Conservation (phyloP, 1,284 basidiomycete genomes). For the Sphagnurus paluster region DNA sequence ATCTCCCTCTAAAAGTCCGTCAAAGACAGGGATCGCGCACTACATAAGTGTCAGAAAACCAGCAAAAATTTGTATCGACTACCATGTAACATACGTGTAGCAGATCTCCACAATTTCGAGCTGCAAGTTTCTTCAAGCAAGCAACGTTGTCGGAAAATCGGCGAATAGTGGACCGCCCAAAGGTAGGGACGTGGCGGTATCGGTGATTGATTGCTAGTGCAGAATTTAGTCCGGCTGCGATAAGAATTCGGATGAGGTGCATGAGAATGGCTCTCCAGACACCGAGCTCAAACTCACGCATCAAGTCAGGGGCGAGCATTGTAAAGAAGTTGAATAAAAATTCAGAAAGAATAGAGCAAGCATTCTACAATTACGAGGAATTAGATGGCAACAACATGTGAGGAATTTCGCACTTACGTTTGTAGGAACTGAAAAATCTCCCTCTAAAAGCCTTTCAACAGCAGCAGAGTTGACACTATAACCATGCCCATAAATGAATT, state of each 20-base stretch:
- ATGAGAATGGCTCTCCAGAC: slow-evolving; percentile 24
- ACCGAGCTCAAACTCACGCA: slow-evolving; percentile 27
- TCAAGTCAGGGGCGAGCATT: slow-evolving; percentile 23
- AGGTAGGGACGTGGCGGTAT: slow-evolving; percentile 27
- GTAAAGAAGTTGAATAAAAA: slow-evolving; percentile 16
- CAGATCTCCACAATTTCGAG: slow-evolving; percentile 32
- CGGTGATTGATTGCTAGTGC: slow-evolving; percentile 10
- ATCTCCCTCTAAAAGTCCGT: too few species aligned
- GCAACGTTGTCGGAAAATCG: slow-evolving; percentile 11
- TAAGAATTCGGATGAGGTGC: slow-evolving; percentile 17
- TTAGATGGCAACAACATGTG: neutral
- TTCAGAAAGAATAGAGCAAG: neutral
- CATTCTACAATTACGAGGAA: slow-evolving; percentile 12
- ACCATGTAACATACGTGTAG: slow-evolving; percentile 16
- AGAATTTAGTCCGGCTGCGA: neutral
- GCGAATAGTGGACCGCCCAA: slow-evolving; percentile 16
- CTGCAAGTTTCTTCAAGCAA: slow-evolving; percentile 22
- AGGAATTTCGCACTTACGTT: neutral
- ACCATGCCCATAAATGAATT: neutral
- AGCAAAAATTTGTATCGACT: too few species aligned
- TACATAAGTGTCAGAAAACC: too few species aligned
- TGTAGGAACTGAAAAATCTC: neutral
- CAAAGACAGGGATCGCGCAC: too few species aligned
- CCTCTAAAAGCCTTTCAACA: neutral
- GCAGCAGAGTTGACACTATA: neutral